Evolutionary conservation across 768 basidiomycete genomes (phyloP), one percentile per base, ranked within the genome.

Genomic region (Clavulina sp.): DNA sequence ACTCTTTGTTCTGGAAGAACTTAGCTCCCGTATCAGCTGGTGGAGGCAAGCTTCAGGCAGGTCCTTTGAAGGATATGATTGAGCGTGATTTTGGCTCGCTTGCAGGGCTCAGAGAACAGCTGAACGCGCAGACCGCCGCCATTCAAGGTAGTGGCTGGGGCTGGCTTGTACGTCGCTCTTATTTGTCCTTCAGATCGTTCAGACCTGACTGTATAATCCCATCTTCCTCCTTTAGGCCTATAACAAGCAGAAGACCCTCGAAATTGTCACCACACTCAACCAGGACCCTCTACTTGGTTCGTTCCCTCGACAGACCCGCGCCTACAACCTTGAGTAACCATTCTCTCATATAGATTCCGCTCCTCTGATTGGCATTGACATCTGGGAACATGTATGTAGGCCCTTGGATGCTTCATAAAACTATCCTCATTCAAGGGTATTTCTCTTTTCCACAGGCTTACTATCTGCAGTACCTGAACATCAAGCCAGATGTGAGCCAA

Each of bases 131-230:
- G 56, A 92, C 93, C 23, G 88, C 83, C 30, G 88, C 74, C 49
- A 82, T 99, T 50, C 93, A 99, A 67, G 93, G 93, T 26, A 87
- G 84, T 58, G 95, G 93, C 2, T 99, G 93, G 93, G 92, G 91
- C 41, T 99, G 93, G 93, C 74, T 99, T 53, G 88, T 81, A 58
- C 55, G 73, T 69, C 57, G 60, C 21, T n/a, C 26, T 41, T 18
- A 3, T 28, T 40, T 18, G 38, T 28, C 18, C 6, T 13, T n/a
- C n/a, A n/a, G n/a, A n/a, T n/a, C n/a, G n/a, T n/a, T n/a, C n/a
- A n/a, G n/a, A n/a, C n/a, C n/a, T n/a, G n/a, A n/a, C n/a, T n/a
- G n/a, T n/a, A 23, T 4, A 13, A 5, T 26, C 29, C 31, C 19
- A 34, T n/a, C n/a, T 18, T 2, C 19, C 46, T n/a, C 6, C 7